These are phyloP conservation scores for Cucurbita moschata DNA, from an alignment of 306 rosid genomes.

Conservation along the genomic window DNA sequence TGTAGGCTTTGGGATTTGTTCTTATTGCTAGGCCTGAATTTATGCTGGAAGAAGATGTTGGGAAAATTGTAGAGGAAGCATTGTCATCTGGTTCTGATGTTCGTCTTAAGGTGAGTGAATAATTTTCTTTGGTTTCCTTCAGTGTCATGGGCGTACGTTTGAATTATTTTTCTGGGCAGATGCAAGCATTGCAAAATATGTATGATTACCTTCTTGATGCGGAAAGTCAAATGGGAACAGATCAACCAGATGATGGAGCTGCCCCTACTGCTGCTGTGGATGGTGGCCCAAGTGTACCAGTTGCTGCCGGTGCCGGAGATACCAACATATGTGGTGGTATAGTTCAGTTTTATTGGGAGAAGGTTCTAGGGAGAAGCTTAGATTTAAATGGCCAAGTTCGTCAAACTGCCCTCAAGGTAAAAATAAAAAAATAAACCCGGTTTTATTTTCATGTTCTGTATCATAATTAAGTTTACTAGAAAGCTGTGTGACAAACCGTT, in stretches of 20 bases:
- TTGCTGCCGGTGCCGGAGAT: conserved; percentile 99
- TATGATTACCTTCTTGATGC: conserved; percentile 85
- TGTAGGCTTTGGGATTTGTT: conserved; percentile 89
- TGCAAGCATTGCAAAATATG: conserved; percentile 91
- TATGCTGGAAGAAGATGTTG: conserved; percentile 80
- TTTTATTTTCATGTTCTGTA: conserved; percentile 5
- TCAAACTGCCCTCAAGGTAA: conserved; percentile 74
- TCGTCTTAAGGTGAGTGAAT: conserved; percentile 59
- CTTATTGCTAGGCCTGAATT: conserved; percentile 86
- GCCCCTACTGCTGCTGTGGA: conserved; percentile 28
- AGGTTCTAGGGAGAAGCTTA: conserved; percentile 66
- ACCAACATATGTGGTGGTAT: conserved; percentile 98
- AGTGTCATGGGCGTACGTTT: conserved; percentile 9
- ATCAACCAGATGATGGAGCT: conserved; percentile 25
- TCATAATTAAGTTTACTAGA: neutral
- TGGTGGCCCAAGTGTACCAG: conserved; percentile 68
- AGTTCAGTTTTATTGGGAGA: conserved; percentile 86
- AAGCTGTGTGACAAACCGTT: neutral
- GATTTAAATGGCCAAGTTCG: conserved; percentile 74
- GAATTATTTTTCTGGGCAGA: conserved; percentile 38
- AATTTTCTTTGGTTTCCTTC: conserved; percentile 6
- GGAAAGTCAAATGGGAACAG: conserved; percentile 77
- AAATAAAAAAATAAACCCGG: neutral
- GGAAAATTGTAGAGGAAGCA: conserved; percentile 57
- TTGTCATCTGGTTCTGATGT: conserved; percentile 49